Conservation (phyloP, 495 filamentous ascomycete genomes). For the Schizothecium vesticola region DNA sequence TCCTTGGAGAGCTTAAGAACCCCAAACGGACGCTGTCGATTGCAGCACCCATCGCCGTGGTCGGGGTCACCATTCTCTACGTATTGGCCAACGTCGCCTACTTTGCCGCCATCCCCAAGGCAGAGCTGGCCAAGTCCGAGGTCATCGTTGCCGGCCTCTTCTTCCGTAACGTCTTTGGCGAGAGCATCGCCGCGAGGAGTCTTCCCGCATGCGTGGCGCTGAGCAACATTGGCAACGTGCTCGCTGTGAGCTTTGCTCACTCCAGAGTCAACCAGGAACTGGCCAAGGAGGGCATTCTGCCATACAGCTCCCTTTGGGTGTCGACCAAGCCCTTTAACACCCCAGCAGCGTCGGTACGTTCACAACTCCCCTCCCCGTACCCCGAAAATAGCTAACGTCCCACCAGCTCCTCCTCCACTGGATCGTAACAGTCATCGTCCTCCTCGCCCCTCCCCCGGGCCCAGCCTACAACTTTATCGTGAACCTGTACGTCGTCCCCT, state of each 20-base stretch:
- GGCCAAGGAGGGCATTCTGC: conserved; percentile 61
- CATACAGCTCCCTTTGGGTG: conserved; percentile 50
- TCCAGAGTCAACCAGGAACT: conserved; percentile 66
- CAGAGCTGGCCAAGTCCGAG: conserved; percentile 48
- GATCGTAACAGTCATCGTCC: conserved; percentile 44
- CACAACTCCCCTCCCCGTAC: neutral
- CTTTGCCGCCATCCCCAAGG: conserved; percentile 40
- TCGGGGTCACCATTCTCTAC: conserved; percentile 53
- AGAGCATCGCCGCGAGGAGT: conserved; percentile 34
- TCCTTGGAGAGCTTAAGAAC: conserved; percentile 56
- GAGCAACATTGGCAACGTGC: conserved; percentile 57
- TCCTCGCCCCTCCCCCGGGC: conserved; percentile 45
- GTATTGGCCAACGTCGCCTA: conserved; percentile 63
- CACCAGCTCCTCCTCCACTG: conserved; percentile 46
- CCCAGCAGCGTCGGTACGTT: conserved; percentile 40
- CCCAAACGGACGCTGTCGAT: conserved; percentile 56
- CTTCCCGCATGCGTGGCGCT: conserved; percentile 58
- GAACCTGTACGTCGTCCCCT: conserved; percentile 32
- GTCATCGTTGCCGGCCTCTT: conserved; percentile 45
- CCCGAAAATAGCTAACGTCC: neutral
- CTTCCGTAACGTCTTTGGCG: conserved; percentile 42
- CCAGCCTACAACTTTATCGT: conserved; percentile 44
- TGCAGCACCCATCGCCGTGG: conserved; percentile 56
- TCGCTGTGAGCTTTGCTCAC: conserved; percentile 45
- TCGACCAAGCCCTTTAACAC: conserved; percentile 29